Evolutionary conservation across 805 yeast genomes (phyloP), one percentile per base, ranked within the genome.

Genomic region (Saturnispora galanensis): DNA sequence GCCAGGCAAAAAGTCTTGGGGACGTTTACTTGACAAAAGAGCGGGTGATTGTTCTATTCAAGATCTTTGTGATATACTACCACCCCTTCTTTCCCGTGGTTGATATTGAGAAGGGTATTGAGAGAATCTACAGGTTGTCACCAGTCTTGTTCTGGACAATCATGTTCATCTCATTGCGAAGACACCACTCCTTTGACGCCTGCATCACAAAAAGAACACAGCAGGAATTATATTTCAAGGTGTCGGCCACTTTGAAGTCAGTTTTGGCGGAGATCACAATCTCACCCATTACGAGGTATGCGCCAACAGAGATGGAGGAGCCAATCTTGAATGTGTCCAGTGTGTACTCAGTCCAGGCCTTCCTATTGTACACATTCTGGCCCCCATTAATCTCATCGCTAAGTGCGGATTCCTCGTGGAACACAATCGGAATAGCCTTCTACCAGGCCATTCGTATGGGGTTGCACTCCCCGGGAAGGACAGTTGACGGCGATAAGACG

Each of bases 371-470:
- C 62, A 82, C 97, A 0, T 78, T 82, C 59, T 90, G 97, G 98
- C 97, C 97, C 0, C 96, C 97, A 3, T 72, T 89, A 33, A 86
- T 96, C 0, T 87, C 97, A 0, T 88, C 97, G 0, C 70, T 93
- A 39, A 84, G 94, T 62, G 96, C 97, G 0, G 97, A 93, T 58
- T 83, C 96, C 7, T 83, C 95, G 4, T 90, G 97, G 95, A 86
- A 84, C 58, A 86, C 97, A 1, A 81, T 87, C 17, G 97, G 97
- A 0, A 80, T 86, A 38, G 97, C 97, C 4, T 70, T 88, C 54
- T 86, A 85, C 62, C 96, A 87, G 57, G 97, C 97, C 0, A 82
- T 89, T 31, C 68, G 97, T 44, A 84, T 90, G 12, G 97, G 98
- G 0, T 68, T 93, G 26, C 96, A 93, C 56, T 74, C 88, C 17